A percentile compares a stretch with the other conserved stretches of the same genome.
These are phyloP conservation scores for Zymoseptoria passerinii DNA, from an alignment of 2,329 filamentous ascomycete species.

Conservation along the genomic window DNA sequence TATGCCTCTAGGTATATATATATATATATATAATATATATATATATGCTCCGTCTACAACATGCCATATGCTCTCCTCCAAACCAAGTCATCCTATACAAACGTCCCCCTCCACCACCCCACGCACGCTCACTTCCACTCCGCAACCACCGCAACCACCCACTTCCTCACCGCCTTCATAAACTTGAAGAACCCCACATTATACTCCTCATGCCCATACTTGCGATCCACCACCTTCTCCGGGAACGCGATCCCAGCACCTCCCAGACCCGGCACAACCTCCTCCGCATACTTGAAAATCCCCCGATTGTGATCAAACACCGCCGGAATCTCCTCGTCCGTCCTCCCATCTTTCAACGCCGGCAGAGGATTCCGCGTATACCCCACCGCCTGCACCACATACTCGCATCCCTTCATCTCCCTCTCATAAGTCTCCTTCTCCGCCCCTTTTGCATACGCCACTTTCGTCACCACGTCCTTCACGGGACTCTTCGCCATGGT, in stretches of 20 bases:
- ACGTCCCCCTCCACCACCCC: background rate
- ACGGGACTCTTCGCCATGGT: conserved; percentile 39
- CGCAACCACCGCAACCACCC: conserved; percentile 45
- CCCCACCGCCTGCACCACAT: conserved; percentile 53
- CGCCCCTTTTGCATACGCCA: conserved; percentile 40
- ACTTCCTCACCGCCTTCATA: conserved; percentile 51
- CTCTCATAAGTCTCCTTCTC: conserved; percentile 40
- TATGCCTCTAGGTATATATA: background rate
- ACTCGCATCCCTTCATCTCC: conserved; percentile 44
- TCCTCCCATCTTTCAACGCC: conserved; percentile 31
- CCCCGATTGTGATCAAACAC: conserved; percentile 40
- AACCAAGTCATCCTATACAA: background rate
- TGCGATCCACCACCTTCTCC: conserved; percentile 52
- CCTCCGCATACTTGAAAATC: conserved; percentile 25
- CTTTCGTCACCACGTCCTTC: conserved; percentile 33
- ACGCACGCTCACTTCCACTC: conserved; percentile 37
- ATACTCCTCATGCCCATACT: conserved; percentile 52
- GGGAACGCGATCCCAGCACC: conserved; percentile 59
- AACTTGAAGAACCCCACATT: conserved; percentile 59
- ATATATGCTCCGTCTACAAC: no score
- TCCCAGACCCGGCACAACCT: conserved; percentile 45
- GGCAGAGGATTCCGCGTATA: conserved; percentile 47
- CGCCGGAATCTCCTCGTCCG: conserved; percentile 22
- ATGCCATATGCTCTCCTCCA: no score
- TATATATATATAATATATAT: no score